Conservation (phyloP, 495 filamentous ascomycete species). For the Talaromyces nanjingensis region DNA sequence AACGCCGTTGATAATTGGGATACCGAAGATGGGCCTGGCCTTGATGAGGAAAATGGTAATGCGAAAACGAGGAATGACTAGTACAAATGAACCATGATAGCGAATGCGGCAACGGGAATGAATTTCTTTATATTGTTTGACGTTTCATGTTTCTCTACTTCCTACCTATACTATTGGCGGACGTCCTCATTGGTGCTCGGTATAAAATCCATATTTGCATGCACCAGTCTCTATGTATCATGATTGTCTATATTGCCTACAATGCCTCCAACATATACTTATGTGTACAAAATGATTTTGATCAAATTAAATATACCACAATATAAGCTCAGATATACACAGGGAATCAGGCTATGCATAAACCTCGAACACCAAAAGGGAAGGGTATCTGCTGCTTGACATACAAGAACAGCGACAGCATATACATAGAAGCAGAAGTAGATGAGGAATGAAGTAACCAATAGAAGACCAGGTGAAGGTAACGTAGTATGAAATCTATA, state of each 20-base stretch:
- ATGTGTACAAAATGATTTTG: not conserved
- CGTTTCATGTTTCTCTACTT: not conserved
- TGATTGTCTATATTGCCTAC: not conserved
- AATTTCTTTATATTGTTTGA: not conserved
- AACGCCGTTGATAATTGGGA: conserved; percentile 72
- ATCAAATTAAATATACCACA: not conserved
- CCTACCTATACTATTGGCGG: not conserved
- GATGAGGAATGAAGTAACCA: not conserved
- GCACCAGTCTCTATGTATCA: not conserved
- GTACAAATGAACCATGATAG: conserved; percentile 1
- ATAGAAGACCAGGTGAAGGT: not conserved
- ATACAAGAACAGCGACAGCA: not conserved
- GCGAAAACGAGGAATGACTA: conserved; percentile 9
- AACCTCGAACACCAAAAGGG: not conserved
- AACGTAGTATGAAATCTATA: not conserved
- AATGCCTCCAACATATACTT: not conserved
- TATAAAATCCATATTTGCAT: no score
- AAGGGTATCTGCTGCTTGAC: not conserved
- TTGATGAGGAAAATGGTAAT: conserved; percentile 2
- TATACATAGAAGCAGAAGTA: not conserved
- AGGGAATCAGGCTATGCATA: not conserved
- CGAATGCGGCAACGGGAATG: not conserved
- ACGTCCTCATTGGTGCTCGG: no score
- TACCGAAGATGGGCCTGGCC: conserved; percentile 42
- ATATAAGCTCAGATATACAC: not conserved